A percentile compares a stretch with the other conserved stretches of the same genome.
phyloP scores from a whole-genome alignment of 2,329 filamentous ascomycete species.

The Colletotrichum lindemuthianum region DNA sequence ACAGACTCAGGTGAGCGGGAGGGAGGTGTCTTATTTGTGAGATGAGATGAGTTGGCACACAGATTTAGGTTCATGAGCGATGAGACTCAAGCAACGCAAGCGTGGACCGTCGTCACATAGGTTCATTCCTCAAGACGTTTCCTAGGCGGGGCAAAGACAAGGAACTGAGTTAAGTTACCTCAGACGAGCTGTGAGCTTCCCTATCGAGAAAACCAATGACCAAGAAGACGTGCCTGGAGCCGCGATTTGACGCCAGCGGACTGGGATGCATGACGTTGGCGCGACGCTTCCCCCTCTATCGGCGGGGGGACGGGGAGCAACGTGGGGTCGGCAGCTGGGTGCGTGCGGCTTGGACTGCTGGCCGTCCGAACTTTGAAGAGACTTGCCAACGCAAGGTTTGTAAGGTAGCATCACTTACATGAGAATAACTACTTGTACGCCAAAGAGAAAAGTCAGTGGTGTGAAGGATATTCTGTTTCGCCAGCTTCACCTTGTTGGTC shows the following conservation, averaged over 20 bases:
- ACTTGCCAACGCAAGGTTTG: too few relatives aligned
- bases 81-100: constrained; percentile 2
- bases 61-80: neutral
- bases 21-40: neutral
- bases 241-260: constrained; percentile 14
- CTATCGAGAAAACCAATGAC: constrained; percentile 18
- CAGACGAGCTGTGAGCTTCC: constrained; percentile 5
- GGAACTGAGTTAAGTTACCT: neutral
- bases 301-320: constrained; percentile 19
- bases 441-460: too few relatives aligned
- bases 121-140: too few relatives aligned
- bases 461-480: too few relatives aligned
- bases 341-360: too few relatives aligned
- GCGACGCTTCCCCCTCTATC: constrained; percentile 4
- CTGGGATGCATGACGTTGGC: constrained; percentile 26
- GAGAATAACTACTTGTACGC: too few relatives aligned
- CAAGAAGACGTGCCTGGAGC: constrained; percentile 1
- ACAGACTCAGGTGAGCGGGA: neutral
- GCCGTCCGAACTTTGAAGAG: too few relatives aligned
- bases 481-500: too few relatives aligned
- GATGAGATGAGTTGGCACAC: neutral
- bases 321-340: constrained; percentile 25
- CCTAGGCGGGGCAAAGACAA: neutral
- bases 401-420: too few relatives aligned
- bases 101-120: too few relatives aligned